A percentile compares a stretch with the other conserved stretches of the same genome.
phyloP scores from a whole-genome alignment of 805 yeast species.

The Cyberlindnera japonica region DNA sequence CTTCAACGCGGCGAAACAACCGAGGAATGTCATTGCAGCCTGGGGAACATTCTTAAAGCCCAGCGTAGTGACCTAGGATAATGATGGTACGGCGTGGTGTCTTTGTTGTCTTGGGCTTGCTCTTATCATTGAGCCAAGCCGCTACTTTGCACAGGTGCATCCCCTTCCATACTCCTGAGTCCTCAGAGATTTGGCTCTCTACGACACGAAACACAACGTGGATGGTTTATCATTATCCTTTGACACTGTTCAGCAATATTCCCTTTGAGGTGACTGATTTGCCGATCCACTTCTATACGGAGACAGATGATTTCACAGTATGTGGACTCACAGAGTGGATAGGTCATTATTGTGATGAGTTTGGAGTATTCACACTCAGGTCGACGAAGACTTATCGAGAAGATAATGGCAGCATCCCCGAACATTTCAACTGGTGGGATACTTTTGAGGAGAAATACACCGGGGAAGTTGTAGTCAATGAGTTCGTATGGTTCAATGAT shows the following conservation, averaged over 20 bases:
- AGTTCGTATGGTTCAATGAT: conserved; percentile 9
- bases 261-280: conserved; percentile 7
- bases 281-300: conserved; percentile 13
- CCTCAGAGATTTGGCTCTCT: conserved; percentile 4
- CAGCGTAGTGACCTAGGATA: too few species aligned
- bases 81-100: too few species aligned
- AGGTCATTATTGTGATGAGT: conserved; percentile 12
- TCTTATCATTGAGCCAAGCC: too few species aligned
- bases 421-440: conserved; percentile 13
- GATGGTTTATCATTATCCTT: conserved; percentile 10
- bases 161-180: conserved; percentile 1
- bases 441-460: conserved; percentile 11
- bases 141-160: conserved; percentile 5
- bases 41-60: too few species aligned
- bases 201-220: conserved; percentile 11
- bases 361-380: conserved; percentile 12
- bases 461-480: conserved; percentile 8
- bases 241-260: conserved; percentile 7
- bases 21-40: too few species aligned
- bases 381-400: conserved; percentile 3
- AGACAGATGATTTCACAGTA: conserved; percentile 12
- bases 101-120: too few species aligned
- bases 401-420: not conserved
- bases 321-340: conserved; percentile 11
- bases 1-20: too few species aligned